phyloP scores from a whole-genome alignment of 2,329 filamentous ascomycete species.

The Neospermospora avenae region DNA sequence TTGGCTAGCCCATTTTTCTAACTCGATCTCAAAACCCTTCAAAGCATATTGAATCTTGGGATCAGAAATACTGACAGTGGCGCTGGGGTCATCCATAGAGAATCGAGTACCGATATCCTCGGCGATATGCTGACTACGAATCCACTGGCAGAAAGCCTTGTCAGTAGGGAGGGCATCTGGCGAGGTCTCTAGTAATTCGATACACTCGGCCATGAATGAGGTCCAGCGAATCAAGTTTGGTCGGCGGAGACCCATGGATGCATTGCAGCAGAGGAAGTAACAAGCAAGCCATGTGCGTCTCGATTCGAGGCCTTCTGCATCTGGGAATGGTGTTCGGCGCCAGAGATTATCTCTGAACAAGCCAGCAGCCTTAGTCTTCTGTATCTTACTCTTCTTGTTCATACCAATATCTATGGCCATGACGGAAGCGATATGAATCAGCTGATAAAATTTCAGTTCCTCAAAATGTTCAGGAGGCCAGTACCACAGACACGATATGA shows the following conservation, averaged over 20 bases:
- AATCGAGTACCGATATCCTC: constrained; percentile 56
- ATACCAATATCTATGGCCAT: constrained; percentile 43
- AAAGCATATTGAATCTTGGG: constrained; percentile 52
- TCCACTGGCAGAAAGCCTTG: constrained; percentile 41
- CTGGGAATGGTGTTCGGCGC: constrained; percentile 39
- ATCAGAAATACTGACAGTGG: constrained; percentile 49
- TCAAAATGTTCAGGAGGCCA: constrained; percentile 46
- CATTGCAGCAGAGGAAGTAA: constrained; percentile 39
- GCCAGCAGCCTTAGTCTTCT: constrained; percentile 38
- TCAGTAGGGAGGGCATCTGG: constrained; percentile 41
- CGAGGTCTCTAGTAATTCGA: constrained; percentile 41
- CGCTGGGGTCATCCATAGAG: constrained; percentile 44
- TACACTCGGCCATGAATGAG: constrained; percentile 43
- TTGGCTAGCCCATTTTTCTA: constrained; percentile 45
- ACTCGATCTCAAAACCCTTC: constrained; percentile 51
- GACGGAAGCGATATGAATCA: constrained; percentile 48
- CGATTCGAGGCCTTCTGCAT: constrained; percentile 34
- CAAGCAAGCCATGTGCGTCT: constrained; percentile 36
- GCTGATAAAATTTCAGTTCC: constrained; percentile 49
- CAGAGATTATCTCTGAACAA: constrained; percentile 41
- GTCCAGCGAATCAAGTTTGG: constrained; percentile 44
- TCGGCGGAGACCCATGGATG: constrained; percentile 43
- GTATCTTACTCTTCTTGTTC: constrained; percentile 33
- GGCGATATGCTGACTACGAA: constrained; percentile 45
- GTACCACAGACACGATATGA: constrained; percentile 48